Evolutionary conservation across 2,329 filamentous ascomycete genomes (phyloP).

Genomic region (Penicillium sp.): DNA sequence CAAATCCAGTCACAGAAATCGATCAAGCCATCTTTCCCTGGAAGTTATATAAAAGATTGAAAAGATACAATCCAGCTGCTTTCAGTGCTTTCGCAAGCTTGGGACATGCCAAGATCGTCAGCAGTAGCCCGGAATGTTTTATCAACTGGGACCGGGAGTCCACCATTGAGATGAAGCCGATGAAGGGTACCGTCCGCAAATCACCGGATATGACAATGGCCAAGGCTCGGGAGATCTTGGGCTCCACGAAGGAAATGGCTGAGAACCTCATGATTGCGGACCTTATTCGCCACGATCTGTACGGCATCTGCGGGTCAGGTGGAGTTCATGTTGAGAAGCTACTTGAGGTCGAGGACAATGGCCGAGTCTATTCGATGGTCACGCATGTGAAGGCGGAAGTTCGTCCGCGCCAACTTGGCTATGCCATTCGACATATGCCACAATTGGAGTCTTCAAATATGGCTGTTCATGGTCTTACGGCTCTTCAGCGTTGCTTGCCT

Average conservation of each 20-base stretch:
- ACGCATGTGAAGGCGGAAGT: conserved; percentile 73
- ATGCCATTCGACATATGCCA: conserved; percentile 32
- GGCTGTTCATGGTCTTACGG: conserved; percentile 60
- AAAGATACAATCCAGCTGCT: conserved; percentile 71
- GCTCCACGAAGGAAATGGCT: conserved; percentile 82
- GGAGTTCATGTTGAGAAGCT: conserved; percentile 72
- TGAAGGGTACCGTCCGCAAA: conserved; percentile 95
- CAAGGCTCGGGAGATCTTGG: conserved; percentile 69
- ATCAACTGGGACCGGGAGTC: conserved; percentile 61
- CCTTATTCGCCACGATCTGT: conserved; percentile 88
- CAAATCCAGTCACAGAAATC: conserved; percentile 19
- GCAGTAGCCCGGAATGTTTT: conserved; percentile 86
- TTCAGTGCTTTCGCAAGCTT: conserved; percentile 81
- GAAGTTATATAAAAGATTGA: conserved; percentile 69
- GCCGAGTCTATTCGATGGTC: conserved; percentile 87
- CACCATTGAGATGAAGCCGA: conserved; percentile 69
- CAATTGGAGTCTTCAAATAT: conserved; percentile 34
- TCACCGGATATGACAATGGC: conserved; percentile 64
- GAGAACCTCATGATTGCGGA: conserved; percentile 99
- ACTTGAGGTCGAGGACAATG: conserved; percentile 85
- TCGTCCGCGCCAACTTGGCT: conserved; percentile 27
- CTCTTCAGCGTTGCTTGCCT: conserved; percentile 73
- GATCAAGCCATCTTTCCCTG: conserved; percentile 52
- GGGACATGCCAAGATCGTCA: conserved; percentile 67
- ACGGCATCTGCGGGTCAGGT: conserved; percentile 74